Evolutionary conservation across 2,329 filamentous ascomycete species (phyloP), one percentile per base, ranked within the genome.

Genomic region (Fonsecaea pedrosoi): DNA sequence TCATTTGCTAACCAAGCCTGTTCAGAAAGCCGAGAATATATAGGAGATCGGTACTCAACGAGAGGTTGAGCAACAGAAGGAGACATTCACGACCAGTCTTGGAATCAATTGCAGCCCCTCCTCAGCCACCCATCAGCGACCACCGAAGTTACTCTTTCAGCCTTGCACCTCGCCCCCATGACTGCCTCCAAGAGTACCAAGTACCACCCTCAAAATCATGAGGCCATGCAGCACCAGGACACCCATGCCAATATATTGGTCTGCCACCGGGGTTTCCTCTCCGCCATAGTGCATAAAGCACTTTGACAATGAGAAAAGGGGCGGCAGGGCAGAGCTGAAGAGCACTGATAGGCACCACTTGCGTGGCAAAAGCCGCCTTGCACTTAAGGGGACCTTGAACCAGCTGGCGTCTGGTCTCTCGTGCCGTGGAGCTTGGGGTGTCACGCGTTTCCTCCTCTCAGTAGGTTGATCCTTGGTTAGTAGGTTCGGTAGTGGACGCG

Each of bases 251-350:
- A 50, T 4, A 12, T 4, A 12, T 30, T 12, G 45, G 21, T 50
- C 45, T 25, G 45, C 45, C 21, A 12, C 8, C 18, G 18, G 25
- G 45, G 12, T 10, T 61, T 65, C 62, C 62, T 65, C 62, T 65
- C 62, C 54, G 62, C 42, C 42, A 55, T n/a, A 60, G 56, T 60
- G 62, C 62, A 35, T 65, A 7, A 60, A 65, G 62, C 62, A 54
- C 62, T 25, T 18, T 57, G 50, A 55, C 62, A 65, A 65, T 65
- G 62, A 65, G 62, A 65, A 65, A 65, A 65, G 37, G 55, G 57
- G 37, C 37, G 48, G 21, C 13, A 57, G 30, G 62, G 7, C 8
- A 42, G 18, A 58, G 42, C 30, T 15, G 7, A 32, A 18, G 37
- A 56, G 54, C 40, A 59, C 15, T 18, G 12, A 7, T 32, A 25